A percentile compares a stretch with the other conserved stretches of the same genome.
Conservation (phyloP, 306 rosid genomes). For the Pyrus bretschneideri region DNA sequence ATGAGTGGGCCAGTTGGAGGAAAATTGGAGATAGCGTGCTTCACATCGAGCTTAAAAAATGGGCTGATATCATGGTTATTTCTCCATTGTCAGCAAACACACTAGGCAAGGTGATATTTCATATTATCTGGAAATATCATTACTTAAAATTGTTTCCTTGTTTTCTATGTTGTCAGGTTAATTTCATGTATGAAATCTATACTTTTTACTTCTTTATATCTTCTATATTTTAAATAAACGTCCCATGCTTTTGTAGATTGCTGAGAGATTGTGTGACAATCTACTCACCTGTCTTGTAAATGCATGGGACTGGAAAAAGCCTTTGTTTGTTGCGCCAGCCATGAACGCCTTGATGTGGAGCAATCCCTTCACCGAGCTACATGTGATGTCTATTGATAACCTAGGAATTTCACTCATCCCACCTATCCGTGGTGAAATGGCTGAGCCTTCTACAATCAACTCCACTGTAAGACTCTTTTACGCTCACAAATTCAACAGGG, state of each 20-base stretch:
- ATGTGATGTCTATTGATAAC: constrained; percentile 46
- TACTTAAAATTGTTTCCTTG: background rate
- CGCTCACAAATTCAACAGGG: constrained; percentile 45
- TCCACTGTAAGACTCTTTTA: constrained; percentile 71
- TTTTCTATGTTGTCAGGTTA: background rate
- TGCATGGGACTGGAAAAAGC: constrained; percentile 84
- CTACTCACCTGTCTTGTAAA: constrained; percentile 68
- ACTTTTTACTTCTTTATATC: too few relatives aligned
- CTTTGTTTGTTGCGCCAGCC: constrained; percentile 75
- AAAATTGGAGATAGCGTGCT: constrained; percentile 56
- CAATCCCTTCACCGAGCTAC: constrained; percentile 65
- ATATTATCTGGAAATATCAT: background rate
- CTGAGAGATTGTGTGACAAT: constrained; percentile 73
- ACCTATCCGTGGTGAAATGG: constrained; percentile 87
- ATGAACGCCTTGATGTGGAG: constrained; percentile 71
- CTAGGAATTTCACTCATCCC: constrained; percentile 62
- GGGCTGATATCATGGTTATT: constrained; percentile 89
- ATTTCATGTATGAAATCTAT: too few relatives aligned
- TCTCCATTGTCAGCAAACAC: constrained; percentile 89
- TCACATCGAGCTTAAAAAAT: constrained; percentile 65
- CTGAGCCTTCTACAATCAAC: constrained; percentile 76
- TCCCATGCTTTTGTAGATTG: constrained; percentile 42
- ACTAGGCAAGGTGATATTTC: constrained; percentile 65
- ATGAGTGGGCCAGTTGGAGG: constrained; percentile 62
- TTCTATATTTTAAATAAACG: background rate